Evolutionary conservation across 768 basidiomycete species (phyloP).

Genomic region (Hygrophoropsis aurantiaca): DNA sequence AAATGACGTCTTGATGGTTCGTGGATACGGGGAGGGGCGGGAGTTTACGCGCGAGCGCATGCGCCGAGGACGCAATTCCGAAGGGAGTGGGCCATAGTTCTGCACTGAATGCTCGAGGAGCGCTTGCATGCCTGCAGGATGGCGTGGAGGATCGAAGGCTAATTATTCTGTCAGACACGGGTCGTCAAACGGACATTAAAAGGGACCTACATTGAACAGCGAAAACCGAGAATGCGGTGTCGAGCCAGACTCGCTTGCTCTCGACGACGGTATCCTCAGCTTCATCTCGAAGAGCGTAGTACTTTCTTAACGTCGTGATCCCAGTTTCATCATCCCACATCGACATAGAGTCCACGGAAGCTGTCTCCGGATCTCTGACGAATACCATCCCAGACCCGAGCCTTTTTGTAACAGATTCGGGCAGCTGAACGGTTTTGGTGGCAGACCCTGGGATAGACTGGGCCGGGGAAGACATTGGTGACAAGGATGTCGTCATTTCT

Average conservation of each 20-base stretch:
- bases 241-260: conserved; percentile 63
- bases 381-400: conserved; percentile 43
- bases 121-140: conserved; percentile 68
- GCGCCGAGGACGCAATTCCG: conserved; percentile 63
- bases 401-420: conserved; percentile 16
- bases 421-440: conserved; percentile 27
- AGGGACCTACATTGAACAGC: conserved; percentile 65
- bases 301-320: conserved; percentile 61
- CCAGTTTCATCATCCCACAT: conserved; percentile 73
- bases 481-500: conserved; percentile 44
- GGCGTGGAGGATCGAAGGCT: conserved; percentile 73
- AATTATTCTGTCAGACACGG: conserved; percentile 10
- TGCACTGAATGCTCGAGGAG: conserved; percentile 71
- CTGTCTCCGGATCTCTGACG: conserved; percentile 57
- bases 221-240: conserved; percentile 74
- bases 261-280: conserved; percentile 64
- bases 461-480: conserved; percentile 26
- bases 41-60: conserved; percentile 68
- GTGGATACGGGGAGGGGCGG: conserved; percentile 73
- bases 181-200: not conserved
- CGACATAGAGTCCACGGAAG: conserved; percentile 42
- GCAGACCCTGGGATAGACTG: conserved; percentile 14
- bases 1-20: conserved; percentile 44
- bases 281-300: conserved; percentile 69
- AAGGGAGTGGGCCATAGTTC: conserved; percentile 71